Evolutionary conservation across 495 filamentous ascomycete species (phyloP), one percentile per base, ranked within the genome.

Genomic region (Rhypophila decipiens): DNA sequence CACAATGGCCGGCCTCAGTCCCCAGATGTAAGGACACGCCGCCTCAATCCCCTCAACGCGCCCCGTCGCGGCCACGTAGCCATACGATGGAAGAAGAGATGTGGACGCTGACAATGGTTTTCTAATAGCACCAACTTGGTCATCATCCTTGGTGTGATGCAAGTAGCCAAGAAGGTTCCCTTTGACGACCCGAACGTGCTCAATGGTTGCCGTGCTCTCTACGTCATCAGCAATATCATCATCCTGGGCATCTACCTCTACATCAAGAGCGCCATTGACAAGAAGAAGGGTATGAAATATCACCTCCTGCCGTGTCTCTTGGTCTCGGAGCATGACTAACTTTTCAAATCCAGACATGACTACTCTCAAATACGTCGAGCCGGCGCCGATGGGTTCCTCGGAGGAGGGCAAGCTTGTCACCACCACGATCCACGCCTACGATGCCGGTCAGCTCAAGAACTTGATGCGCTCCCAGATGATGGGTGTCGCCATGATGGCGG

Each of bases 291-390:
- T 97, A 77, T 52, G 76, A 57, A 22, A 22, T 5, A 10, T 5
- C 11, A 18, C 5, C 35, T 9, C 35, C 18, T 0, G 13, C 20
- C 21, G 17, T 22, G 15, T 24, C 39, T 19, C 42, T 24, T 11
- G 8, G 43, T 13, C 39, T 24, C 39, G 4, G 41, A 35, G 7
- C 12, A 17, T 9, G 13, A n/a, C 24, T 34, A 22, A 19, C 33
- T 22, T 4, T n/a, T 24, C 13, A 34, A 7, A 21, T n/a, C 3
- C 51, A 98, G 93, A 98, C 64, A 79, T 95, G 70, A 91, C 90
- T n/a, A 95, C 90, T 11, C 77, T 98, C 63, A 96, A 97, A 74
- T 98, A 98, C 68, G 88, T 97, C 54, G 93, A 98, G 73, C 91
- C 90, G 33, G 81, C 93, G 12, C 78, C 85, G 22, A 88, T 95